Percentiles rank a stretch among this genome's conserved stretches.
Evolutionary conservation across 768 basidiomycete genomes (phyloP).

Genomic region (Boletus sensibilis): DNA sequence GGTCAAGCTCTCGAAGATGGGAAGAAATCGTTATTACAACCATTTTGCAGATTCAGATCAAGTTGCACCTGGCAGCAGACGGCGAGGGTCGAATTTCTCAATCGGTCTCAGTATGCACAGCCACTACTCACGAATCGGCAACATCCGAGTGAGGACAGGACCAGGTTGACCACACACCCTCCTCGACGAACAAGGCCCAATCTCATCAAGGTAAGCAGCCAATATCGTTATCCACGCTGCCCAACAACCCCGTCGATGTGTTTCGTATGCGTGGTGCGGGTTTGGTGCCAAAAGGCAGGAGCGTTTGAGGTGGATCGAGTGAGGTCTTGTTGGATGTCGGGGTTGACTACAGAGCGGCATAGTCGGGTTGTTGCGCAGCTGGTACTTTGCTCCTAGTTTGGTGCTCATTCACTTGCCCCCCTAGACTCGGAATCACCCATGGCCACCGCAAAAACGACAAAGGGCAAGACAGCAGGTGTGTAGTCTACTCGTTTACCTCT

Average conservation of each 20-base stretch:
- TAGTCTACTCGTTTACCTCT: constrained; percentile 29
- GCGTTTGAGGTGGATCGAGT: constrained; percentile 21
- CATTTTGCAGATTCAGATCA: no score
- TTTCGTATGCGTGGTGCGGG: neutral
- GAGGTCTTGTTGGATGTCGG: constrained; percentile 20
- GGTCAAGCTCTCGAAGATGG: no score
- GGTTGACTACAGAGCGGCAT: neutral
- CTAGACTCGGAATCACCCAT: constrained; percentile 38
- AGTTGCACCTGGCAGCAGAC: no score
- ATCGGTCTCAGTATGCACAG: constrained; percentile 12
- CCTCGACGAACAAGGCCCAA: constrained; percentile 28
- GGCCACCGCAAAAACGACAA: constrained; percentile 68
- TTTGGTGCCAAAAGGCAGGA: neutral
- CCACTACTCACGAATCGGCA: constrained; percentile 24
- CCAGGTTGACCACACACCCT: constrained; percentile 3
- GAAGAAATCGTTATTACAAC: no score
- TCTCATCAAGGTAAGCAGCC: constrained; percentile 28
- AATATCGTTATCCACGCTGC: neutral
- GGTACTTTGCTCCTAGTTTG: neutral
- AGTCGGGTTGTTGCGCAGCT: neutral
- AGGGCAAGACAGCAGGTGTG: constrained; percentile 56
- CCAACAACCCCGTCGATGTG: neutral
- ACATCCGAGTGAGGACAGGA: constrained; percentile 15
- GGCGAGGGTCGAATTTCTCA: no score
- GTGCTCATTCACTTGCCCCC: constrained; percentile 3